Conservation (phyloP, 2,329 filamentous ascomycete species). For the Microcyclosporella mali region DNA sequence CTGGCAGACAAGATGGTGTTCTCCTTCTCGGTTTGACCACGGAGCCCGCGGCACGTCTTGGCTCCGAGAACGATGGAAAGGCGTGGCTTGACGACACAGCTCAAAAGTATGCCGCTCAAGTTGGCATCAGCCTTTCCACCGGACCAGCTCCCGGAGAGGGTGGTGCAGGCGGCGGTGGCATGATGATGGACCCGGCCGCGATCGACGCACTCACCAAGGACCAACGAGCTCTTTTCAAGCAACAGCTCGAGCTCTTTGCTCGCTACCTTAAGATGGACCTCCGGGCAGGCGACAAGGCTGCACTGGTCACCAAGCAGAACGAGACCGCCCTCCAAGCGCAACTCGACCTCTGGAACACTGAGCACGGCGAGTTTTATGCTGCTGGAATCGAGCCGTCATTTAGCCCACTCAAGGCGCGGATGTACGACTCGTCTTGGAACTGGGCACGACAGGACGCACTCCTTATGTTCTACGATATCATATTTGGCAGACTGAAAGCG, state of each 20-base stretch:
- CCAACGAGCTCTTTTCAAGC: constrained; percentile 92
- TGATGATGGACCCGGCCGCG: constrained; percentile 99
- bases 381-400: constrained; percentile 91
- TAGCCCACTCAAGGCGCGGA: constrained; percentile 84
- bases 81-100: constrained; percentile 80
- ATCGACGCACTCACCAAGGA: constrained; percentile 97
- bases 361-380: constrained; percentile 96
- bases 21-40: constrained; percentile 84
- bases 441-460: constrained; percentile 97
- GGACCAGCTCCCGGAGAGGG: constrained; percentile 64
- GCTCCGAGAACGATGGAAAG: constrained; percentile 86
- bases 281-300: constrained; percentile 91
- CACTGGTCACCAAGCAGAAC: constrained; percentile 75
- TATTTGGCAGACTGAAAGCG: constrained; percentile 87
- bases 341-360: constrained; percentile 86
- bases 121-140: constrained; percentile 76
- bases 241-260: constrained; percentile 91
- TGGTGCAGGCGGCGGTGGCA: constrained; percentile 68
- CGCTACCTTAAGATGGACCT: constrained; percentile 97
- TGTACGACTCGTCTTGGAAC: constrained; percentile 98
- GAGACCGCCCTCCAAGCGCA: constrained; percentile 85
- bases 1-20: constrained; percentile 85
- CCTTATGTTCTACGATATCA: constrained; percentile 98
- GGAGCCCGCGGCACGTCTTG: constrained; percentile 83
- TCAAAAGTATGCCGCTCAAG: constrained; percentile 80